Evolutionary conservation across 2,329 filamentous ascomycete genomes (phyloP).

Genomic region (Ophiocordyceps camponoti-leonardi): DNA sequence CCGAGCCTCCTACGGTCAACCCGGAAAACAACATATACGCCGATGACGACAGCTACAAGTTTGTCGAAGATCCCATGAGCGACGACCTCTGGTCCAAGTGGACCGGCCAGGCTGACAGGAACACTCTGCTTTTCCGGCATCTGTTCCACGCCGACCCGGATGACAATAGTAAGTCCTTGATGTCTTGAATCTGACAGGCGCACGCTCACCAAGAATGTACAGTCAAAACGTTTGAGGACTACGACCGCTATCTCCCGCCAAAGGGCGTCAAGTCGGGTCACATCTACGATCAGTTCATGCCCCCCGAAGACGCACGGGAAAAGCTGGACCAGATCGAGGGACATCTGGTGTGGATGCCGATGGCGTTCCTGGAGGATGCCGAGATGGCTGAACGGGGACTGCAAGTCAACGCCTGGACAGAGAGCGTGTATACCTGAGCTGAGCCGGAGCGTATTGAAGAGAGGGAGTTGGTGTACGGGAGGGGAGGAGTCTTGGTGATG

Average conservation of each 20-base stretch:
- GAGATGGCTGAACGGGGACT: conserved; percentile 82
- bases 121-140: conserved; percentile 61
- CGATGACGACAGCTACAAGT: conserved; percentile 41
- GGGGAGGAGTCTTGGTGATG: not conserved
- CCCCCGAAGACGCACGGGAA: conserved; percentile 51
- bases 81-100: conserved; percentile 53
- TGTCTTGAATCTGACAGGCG: not conserved
- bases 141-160: conserved; percentile 82
- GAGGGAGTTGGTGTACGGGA: not conserved
- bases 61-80: conserved; percentile 55
- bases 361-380: conserved; percentile 69
- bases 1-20: conserved; percentile 50
- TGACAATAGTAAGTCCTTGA: conserved; percentile 45
- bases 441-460: not conserved
- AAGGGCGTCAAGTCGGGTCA: conserved; percentile 66
- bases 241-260: conserved; percentile 59
- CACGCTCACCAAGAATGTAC: conserved; percentile 3
- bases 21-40: conserved; percentile 47
- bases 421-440: conserved; percentile 61
- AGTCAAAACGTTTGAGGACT: conserved; percentile 82
- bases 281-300: conserved; percentile 65
- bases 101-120: conserved; percentile 49
- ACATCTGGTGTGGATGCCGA: conserved; percentile 89
- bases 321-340: conserved; percentile 71
- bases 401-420: conserved; percentile 71